These are phyloP conservation scores for Penicillium taxi DNA, from an alignment of 495 filamentous ascomycete genomes.

Conservation along the genomic window DNA sequence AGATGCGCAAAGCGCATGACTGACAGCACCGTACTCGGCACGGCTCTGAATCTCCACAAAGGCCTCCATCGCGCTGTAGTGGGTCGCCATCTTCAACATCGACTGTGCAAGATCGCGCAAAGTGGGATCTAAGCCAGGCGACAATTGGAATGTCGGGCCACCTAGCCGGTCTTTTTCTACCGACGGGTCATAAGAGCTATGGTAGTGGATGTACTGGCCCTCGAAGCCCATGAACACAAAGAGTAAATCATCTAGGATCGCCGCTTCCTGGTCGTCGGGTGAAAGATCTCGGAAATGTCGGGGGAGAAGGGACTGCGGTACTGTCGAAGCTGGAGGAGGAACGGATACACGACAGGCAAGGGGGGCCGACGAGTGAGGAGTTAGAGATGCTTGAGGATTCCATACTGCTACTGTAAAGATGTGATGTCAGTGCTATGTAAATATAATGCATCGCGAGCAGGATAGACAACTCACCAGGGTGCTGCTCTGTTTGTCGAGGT, in stretches of 20 bases:
- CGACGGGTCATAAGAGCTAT: constrained; percentile 68
- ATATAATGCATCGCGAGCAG: neutral
- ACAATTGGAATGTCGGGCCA: constrained; percentile 71
- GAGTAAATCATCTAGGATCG: constrained; percentile 80
- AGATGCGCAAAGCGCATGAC: constrained; percentile 88
- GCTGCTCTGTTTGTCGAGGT: constrained; percentile 28
- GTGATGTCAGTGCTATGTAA: neutral
- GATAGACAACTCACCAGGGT: constrained; percentile 23
- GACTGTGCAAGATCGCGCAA: constrained; percentile 77
- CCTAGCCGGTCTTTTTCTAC: constrained; percentile 77
- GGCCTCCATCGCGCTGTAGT: constrained; percentile 81
- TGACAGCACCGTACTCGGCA: constrained; percentile 91
- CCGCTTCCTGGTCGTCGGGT: constrained; percentile 72
- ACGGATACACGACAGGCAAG: constrained; percentile 79
- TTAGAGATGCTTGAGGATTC: constrained; percentile 73
- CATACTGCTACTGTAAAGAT: constrained; percentile 49
- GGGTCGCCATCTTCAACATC: constrained; percentile 92
- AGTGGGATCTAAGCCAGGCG: constrained; percentile 81
- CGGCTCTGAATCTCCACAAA: constrained; percentile 91
- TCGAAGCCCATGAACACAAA: constrained; percentile 99
- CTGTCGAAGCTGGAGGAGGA: constrained; percentile 65
- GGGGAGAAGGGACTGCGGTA: constrained; percentile 66
- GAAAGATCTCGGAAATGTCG: constrained; percentile 62
- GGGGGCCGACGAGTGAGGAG: constrained; percentile 81
- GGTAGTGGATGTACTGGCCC: constrained; percentile 89